These are phyloP conservation scores for Pestalotiopsis sp. DNA, from an alignment of 2,329 filamentous ascomycete species.

Conservation along the genomic window DNA sequence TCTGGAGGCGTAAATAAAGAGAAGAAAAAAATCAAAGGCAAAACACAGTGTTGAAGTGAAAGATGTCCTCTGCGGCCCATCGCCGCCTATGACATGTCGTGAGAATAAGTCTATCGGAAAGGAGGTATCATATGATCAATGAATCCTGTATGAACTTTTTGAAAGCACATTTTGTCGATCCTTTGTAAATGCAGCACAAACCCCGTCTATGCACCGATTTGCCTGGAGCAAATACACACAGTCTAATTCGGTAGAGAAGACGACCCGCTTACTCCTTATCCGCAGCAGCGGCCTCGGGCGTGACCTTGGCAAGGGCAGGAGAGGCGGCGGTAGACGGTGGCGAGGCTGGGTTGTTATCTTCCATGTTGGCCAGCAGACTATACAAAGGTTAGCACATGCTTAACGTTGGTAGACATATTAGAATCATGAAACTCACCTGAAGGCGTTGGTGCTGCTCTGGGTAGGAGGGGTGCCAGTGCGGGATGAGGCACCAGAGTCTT, in stretches of 20 bases:
- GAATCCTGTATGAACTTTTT: slow-evolving; percentile 40
- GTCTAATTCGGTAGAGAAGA: slow-evolving; percentile 33
- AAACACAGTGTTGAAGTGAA: slow-evolving; percentile 20
- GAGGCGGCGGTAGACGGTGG: slow-evolving; percentile 70
- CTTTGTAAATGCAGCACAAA: slow-evolving; percentile 42
- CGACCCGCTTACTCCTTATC: slow-evolving; percentile 52
- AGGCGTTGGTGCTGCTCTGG: slow-evolving; percentile 80
- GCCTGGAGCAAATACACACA: slow-evolving; percentile 36
- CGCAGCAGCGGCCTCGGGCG: slow-evolving; percentile 46
- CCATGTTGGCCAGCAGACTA: slow-evolving; percentile 61
- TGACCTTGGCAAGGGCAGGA: slow-evolving; percentile 64
- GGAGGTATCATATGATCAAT: slow-evolving; percentile 45
- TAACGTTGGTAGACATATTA: neutral
- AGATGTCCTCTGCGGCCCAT: slow-evolving; percentile 10
- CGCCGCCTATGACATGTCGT: slow-evolving; percentile 25
- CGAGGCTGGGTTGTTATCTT: slow-evolving; percentile 64
- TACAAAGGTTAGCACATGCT: slow-evolving; percentile 27
- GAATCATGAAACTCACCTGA: slow-evolving; percentile 67
- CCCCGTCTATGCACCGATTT: slow-evolving; percentile 43
- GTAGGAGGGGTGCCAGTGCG: slow-evolving; percentile 85
- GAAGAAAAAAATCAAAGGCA: slow-evolving; percentile 16
- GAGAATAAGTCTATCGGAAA: slow-evolving; percentile 30
- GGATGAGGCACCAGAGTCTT: slow-evolving; percentile 86
- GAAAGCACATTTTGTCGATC: slow-evolving; percentile 40
- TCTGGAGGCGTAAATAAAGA: slow-evolving; percentile 3